Evolutionary conservation across 495 filamentous ascomycete genomes (phyloP), one percentile per base, ranked within the genome.

Genomic region (Podospora pseudocomata): DNA sequence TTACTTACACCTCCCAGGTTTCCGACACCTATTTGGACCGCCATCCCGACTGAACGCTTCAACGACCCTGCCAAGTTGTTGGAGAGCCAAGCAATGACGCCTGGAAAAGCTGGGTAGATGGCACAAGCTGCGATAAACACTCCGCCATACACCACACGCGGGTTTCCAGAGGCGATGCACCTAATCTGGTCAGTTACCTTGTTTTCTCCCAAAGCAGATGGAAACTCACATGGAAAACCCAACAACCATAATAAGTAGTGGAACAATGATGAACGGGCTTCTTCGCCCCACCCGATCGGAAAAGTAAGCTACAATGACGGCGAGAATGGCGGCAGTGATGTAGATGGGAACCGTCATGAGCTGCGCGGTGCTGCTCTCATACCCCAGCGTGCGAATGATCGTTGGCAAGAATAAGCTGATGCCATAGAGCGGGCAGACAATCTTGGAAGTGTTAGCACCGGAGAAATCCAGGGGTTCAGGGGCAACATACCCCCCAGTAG

Each of bases 281-380:
- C 90, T 80, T 62, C 86, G 83, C 18, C 86, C 86, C 5, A 81
- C 79, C 5, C 80, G 78, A 74, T 94, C 90, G 1, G 89, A 88
- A 60, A 84, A 61, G 65, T 80, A 90, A 6, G 86, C 89, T 23
- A 84, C 80, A 4, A 80, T 67, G 7, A 91, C 79, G 16, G 89
- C 84, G 7, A 90, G 76, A 18, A 87, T 75, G 11, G 88, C 85
- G 0, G 88, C 88, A 0, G 83, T 84, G 66, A 90, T 83, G 76
- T 97, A 97, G 54, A 91, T 89, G 0, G 89, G 89, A 1, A 91
- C 86, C 0, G 89, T 92, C 68, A 93, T 83, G 0, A 92, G 83
- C 70, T 91, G 90, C 0, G 90, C 89, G 1, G 83, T 86, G 19
- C 88, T 88, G 4, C 85, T 84, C 2, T 80, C 82, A 68, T 90